Conservation (phyloP, 768 basidiomycete species). For the Mycena galericulata region DNA sequence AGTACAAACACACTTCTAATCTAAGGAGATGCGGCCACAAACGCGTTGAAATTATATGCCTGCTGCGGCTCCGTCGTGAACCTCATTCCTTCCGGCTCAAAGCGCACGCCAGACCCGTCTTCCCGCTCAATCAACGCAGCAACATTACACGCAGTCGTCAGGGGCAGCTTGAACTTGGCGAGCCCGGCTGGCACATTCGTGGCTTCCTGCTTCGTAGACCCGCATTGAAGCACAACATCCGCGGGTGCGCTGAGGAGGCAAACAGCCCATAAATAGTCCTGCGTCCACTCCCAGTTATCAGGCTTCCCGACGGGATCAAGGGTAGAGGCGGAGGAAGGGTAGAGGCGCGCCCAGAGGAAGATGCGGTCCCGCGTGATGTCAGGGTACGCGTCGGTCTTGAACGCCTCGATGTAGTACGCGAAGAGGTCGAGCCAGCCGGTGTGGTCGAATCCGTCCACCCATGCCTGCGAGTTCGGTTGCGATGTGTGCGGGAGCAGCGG, state of each 20-base stretch:
- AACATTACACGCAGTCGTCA: conserved; percentile 48
- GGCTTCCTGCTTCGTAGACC: conserved; percentile 40
- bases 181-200: conserved; percentile 56
- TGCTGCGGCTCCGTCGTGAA: conserved; percentile 59
- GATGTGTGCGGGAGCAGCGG: conserved; percentile 65
- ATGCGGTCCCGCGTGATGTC: conserved; percentile 65
- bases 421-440: conserved; percentile 68
- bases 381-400: conserved; percentile 72
- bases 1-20: no score
- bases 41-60: conserved; percentile 77
- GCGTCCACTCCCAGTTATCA: conserved; percentile 59
- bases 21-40: conserved; percentile 56
- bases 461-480: conserved; percentile 76
- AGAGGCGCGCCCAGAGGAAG: conserved; percentile 74
- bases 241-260: conserved; percentile 63
- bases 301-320: conserved; percentile 64
- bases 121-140: conserved; percentile 49
- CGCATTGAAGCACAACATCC: conserved; percentile 57
- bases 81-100: conserved; percentile 58
- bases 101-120: conserved; percentile 50
- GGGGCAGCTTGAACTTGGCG: conserved; percentile 63
- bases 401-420: conserved; percentile 67
- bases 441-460: conserved; percentile 75
- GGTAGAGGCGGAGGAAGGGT: conserved; percentile 58
- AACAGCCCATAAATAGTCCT: conserved; percentile 72